Conservation (phyloP, 176 grass and related monocot genomes). For the Tillandsia fasciculata region DNA sequence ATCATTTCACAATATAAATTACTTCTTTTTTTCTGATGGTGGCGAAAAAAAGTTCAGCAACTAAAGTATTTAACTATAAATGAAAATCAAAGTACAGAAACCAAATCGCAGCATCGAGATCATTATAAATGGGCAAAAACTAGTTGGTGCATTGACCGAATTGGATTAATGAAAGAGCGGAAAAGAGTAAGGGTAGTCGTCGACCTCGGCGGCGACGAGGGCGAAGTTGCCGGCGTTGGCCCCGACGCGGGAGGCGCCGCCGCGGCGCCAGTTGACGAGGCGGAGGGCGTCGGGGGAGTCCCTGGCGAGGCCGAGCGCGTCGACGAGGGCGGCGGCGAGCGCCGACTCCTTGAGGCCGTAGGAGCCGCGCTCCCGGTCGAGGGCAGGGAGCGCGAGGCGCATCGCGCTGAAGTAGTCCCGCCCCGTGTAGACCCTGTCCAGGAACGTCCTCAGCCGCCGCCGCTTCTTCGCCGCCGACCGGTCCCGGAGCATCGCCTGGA, state of each 20-base stretch:
- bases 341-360: conserved; percentile 92
- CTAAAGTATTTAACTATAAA: no score
- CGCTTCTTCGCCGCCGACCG: conserved; percentile 60
- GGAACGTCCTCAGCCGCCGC: conserved; percentile 59
- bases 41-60: no score
- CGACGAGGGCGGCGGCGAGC: conserved; percentile 59
- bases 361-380: conserved; percentile 81
- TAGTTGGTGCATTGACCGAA: neutral
- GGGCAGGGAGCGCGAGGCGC: conserved; percentile 55
- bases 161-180: neutral
- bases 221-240: conserved; percentile 85
- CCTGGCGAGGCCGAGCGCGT: conserved; percentile 81
- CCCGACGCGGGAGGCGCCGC: conserved; percentile 24
- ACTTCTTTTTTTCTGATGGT: no score
- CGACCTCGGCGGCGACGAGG: conserved; percentile 78
- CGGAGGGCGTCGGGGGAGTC: conserved; percentile 70
- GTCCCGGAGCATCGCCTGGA: conserved; percentile 68
- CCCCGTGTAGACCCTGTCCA: conserved; percentile 60
- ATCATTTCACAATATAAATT: no score
- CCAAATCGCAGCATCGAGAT: no score
- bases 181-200: neutral
- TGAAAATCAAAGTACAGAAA: no score
- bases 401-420: conserved; percentile 72
- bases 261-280: conserved; percentile 77
- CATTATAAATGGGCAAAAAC: neutral